phyloP scores from a whole-genome alignment of 129 eudicot species.

The Smallanthus sonchifolius region DNA sequence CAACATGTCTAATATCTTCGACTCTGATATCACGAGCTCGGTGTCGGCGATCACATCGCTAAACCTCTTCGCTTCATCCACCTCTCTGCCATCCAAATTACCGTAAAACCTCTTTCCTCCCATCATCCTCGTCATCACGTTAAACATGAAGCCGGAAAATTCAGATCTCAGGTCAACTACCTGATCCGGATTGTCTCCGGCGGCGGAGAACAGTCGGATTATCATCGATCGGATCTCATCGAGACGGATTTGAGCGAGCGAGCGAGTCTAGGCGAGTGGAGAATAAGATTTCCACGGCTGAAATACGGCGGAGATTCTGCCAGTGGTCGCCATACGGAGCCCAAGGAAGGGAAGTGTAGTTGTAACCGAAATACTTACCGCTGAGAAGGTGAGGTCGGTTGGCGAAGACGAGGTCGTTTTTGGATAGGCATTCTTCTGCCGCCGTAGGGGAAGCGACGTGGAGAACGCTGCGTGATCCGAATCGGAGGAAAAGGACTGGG shows the following conservation, averaged over 20 bases:
- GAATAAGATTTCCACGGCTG: conserved; percentile 43
- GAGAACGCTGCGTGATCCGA: conserved; percentile 37
- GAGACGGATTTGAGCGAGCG: conserved; percentile 32
- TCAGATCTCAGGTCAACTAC: conserved; percentile 30
- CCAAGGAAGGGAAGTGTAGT: conserved; percentile 37
- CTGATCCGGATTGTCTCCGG: neutral
- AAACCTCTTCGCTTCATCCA: conserved; percentile 30
- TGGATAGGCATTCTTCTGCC: conserved; percentile 55
- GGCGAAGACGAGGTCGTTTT: conserved; percentile 50
- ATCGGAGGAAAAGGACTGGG: conserved; percentile 32
- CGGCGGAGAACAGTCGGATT: conserved; percentile 1
- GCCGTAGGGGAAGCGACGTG: conserved; percentile 49
- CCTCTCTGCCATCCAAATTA: conserved; percentile 8
- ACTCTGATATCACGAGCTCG: conserved; percentile 1
- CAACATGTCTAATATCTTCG: conserved; percentile 34
- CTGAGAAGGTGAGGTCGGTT: conserved; percentile 43
- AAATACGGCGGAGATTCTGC: conserved; percentile 43
- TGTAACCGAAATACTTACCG: conserved; percentile 37
- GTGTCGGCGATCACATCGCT: conserved; percentile 8
- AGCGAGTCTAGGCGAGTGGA: conserved; percentile 36
- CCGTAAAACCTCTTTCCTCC: conserved; percentile 28
- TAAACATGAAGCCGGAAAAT: conserved; percentile 20
- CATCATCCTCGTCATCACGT: conserved; percentile 38
- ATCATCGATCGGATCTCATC: conserved; percentile 17
- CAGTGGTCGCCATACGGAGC: conserved; percentile 54